These are phyloP conservation scores for Allium sativum DNA, from an alignment of 106 monocot genomes.

Conservation along the genomic window DNA sequence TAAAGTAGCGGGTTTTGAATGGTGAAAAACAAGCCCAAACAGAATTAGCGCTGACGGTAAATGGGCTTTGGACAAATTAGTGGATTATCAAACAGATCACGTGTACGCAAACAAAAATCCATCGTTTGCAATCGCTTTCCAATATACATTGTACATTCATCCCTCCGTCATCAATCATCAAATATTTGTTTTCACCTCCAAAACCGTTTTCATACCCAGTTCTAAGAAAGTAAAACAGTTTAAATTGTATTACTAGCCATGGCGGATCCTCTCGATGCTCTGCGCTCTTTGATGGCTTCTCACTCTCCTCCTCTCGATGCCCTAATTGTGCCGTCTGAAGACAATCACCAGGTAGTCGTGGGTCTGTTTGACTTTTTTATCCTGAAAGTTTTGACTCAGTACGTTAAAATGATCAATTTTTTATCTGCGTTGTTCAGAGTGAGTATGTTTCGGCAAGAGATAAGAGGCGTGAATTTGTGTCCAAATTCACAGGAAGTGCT, in stretches of 20 bases:
- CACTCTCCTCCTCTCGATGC: slow-evolving; percentile 81
- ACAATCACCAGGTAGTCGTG: slow-evolving; percentile 68
- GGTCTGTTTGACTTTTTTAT: background rate
- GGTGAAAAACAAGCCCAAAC: no score
- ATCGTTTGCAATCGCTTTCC: background rate
- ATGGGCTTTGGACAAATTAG: no score
- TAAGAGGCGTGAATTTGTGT: slow-evolving; percentile 70
- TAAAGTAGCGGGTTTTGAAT: no score
- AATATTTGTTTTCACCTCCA: background rate
- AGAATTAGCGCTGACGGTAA: no score
- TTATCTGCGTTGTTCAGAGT: slow-evolving; percentile 34
- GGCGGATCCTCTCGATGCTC: slow-evolving; percentile 55
- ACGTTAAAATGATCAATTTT: background rate
- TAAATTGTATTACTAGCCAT: slow-evolving; percentile 8
- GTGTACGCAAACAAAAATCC: no score
- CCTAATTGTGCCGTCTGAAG: slow-evolving; percentile 89
- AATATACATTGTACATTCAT: background rate
- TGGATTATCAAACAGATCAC: no score
- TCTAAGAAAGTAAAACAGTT: background rate
- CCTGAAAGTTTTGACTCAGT: slow-evolving; percentile 3
- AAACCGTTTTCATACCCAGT: background rate
- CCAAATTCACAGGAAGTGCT: slow-evolving; percentile 93
- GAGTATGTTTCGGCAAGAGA: slow-evolving; percentile 92
- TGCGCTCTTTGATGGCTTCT: slow-evolving; percentile 70
- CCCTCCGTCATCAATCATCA: background rate